Evolutionary conservation across 169 alveolate genomes (phyloP).

Genomic region (Eimeria maxima): DNA sequence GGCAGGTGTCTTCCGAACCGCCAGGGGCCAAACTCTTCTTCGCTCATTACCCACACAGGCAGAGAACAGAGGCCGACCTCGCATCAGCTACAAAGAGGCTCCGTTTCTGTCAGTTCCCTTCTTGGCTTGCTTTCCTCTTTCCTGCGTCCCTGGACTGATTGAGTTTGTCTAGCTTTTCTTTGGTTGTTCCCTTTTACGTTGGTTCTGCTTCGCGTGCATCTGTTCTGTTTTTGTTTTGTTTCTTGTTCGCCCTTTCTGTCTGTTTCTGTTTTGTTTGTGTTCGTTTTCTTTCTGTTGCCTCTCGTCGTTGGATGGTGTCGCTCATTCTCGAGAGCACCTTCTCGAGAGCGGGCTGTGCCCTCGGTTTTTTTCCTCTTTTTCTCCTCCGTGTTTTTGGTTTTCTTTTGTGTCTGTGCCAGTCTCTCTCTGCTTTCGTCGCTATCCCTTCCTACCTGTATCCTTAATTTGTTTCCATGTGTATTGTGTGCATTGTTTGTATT

Average conservation of each 20-base stretch:
- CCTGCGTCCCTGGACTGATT: no score
- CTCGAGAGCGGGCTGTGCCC: neutral
- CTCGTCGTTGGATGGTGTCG: neutral
- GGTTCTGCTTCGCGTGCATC: no score
- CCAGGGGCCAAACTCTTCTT: slow-evolving; percentile 14
- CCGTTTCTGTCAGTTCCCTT: neutral
- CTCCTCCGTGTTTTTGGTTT: neutral
- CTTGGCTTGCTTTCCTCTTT: neutral
- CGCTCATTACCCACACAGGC: slow-evolving; percentile 43
- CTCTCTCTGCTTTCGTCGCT: neutral
- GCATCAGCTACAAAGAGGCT: slow-evolving; percentile 5
- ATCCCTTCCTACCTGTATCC: neutral
- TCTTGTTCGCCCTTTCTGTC: no score
- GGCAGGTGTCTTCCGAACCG: neutral
- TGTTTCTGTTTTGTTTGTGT: no score
- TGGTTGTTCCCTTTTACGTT: neutral
- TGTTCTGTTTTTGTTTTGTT: neutral
- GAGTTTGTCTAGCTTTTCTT: neutral
- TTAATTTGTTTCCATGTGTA: neutral
- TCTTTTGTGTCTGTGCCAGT: no score
- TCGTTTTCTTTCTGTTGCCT: neutral
- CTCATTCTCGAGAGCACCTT: no score
- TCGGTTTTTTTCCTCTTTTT: neutral
- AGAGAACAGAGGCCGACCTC: slow-evolving; percentile 9
- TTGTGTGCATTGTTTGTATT: neutral